Conservation (phyloP, 495 filamentous ascomycete species). For the Monascus purpureus region DNA sequence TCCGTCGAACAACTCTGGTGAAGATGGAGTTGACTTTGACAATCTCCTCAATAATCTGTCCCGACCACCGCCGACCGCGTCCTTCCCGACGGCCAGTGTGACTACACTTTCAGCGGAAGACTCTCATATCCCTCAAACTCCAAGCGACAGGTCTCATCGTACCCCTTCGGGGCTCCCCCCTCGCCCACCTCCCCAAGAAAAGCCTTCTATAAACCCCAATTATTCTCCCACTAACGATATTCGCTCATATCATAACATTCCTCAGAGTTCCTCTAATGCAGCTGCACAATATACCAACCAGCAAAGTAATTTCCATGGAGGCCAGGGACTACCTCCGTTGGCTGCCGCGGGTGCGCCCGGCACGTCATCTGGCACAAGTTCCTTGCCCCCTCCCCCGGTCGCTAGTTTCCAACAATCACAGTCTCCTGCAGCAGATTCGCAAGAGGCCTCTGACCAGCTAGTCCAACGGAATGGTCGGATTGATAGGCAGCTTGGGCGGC, state of each 20-base stretch:
- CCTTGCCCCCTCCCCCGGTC: conserved; percentile 45
- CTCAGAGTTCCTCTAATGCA: conserved; percentile 21
- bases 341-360: conserved; percentile 37
- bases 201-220: conserved; percentile 42
- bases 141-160: conserved; percentile 22
- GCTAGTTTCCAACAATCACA: conserved; percentile 38
- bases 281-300: conserved; percentile 21
- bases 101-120: conserved; percentile 16
- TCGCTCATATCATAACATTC: conserved; percentile 40
- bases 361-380: conserved; percentile 36
- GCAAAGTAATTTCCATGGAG: conserved; percentile 33
- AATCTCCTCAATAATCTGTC: conserved; percentile 38
- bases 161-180: conserved; percentile 28
- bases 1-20: conserved; percentile 6
- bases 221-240: conserved; percentile 42
- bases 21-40: conserved; percentile 37
- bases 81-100: conserved; percentile 17
- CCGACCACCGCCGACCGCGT: conserved; percentile 20
- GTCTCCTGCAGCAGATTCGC: conserved; percentile 18
- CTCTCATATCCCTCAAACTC: conserved; percentile 20
- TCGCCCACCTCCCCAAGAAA: conserved; percentile 37
- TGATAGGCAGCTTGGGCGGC: conserved; percentile 15
- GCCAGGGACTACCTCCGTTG: conserved; percentile 27
- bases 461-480: conserved; percentile 15
- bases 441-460: conserved; percentile 17